Conservation (phyloP, 805 yeast genomes). For the Wickerhamiella spandovensis region DNA sequence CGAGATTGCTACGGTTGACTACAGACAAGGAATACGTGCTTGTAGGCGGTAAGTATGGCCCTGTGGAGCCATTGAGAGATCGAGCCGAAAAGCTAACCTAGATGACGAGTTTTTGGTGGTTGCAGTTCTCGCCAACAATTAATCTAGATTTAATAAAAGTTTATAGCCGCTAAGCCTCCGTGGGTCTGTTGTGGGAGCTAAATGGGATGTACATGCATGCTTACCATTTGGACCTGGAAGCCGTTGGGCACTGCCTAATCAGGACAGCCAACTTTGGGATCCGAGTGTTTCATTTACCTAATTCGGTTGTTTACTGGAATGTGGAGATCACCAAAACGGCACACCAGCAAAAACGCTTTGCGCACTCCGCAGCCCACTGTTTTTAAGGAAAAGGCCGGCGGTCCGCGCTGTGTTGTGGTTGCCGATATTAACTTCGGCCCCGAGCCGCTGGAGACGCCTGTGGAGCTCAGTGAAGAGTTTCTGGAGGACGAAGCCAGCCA, state of each 20-base stretch:
- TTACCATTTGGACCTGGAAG: no score
- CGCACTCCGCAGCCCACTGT: not conserved
- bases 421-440: not conserved
- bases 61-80: not conserved
- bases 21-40: constrained; percentile 4
- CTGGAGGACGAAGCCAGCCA: not conserved
- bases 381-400: not conserved
- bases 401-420: not conserved
- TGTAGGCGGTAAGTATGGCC: constrained; percentile 15
- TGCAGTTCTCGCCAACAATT: not conserved
- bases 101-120: not conserved
- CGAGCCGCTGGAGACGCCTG: constrained; percentile 1
- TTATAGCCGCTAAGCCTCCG: not conserved
- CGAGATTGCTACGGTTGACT: constrained; percentile 6
- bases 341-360: not conserved
- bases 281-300: no score
- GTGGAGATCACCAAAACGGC: constrained; percentile 2
- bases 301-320: no score
- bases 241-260: no score
- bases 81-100: not conserved
- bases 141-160: not conserved
- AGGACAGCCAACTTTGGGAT: no score
- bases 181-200: no score
- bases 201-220: no score
- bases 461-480: not conserved